Percentiles rank a stretch among this genome's conserved stretches.
phyloP scores from a whole-genome alignment of 1,139 yeast genomes.

The Kodamaea derodonti region DNA sequence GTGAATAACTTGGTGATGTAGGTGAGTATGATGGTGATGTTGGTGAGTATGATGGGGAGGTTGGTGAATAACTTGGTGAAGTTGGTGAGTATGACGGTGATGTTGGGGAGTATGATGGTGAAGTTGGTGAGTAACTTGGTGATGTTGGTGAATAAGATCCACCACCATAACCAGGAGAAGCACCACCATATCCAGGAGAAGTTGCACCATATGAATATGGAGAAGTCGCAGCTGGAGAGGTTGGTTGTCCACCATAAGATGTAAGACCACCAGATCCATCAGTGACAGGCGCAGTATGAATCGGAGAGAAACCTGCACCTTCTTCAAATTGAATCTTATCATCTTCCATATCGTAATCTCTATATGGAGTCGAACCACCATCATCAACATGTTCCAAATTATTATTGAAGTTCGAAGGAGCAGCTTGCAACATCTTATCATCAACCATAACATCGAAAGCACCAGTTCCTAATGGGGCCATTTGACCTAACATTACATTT shows the following conservation, averaged over 20 bases:
- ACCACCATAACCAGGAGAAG: conserved; percentile 57
- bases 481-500: conserved; percentile 95
- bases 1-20: conserved; percentile 55
- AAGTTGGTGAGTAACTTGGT: conserved; percentile 51
- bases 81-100: conserved; percentile 57
- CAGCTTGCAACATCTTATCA: conserved; percentile 74
- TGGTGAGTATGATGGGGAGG: conserved; percentile 60
- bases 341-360: conserved; percentile 73
- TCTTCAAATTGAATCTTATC: conserved; percentile 73
- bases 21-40: conserved; percentile 53
- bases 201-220: conserved; percentile 44
- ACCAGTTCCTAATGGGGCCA: conserved; percentile 99
- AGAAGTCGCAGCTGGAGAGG: conserved; percentile 52
- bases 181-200: conserved; percentile 56
- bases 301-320: conserved; percentile 90
- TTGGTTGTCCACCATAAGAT: conserved; percentile 75
- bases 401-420: conserved; percentile 50
- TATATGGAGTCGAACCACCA: conserved; percentile 95
- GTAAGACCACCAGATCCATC: conserved; percentile 91
- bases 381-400: conserved; percentile 39
- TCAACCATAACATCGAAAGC: conserved; percentile 95
- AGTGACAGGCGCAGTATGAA: conserved; percentile 79
- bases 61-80: conserved; percentile 57
- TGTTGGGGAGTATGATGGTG: conserved; percentile 61
- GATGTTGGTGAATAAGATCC: conserved; percentile 41